phyloP scores from a whole-genome alignment of 2,329 filamentous ascomycete species.

The Aureobasidium sp. region DNA sequence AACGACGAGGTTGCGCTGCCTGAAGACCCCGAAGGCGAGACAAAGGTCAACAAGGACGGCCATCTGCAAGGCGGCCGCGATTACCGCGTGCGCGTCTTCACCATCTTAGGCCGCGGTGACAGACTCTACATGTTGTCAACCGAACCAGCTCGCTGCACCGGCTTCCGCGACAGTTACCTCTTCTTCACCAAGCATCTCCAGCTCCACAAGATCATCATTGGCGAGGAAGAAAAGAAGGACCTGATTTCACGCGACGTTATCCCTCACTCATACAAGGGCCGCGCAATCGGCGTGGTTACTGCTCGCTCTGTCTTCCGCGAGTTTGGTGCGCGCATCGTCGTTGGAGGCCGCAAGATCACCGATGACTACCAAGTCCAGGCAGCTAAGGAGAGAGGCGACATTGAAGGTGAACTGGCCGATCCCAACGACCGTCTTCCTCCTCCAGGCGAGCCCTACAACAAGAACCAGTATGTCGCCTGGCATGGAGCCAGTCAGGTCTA shows the following conservation, averaged over 20 bases:
- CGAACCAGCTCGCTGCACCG: constrained; percentile 90
- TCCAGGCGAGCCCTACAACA: constrained; percentile 85
- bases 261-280: constrained; percentile 96
- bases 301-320: constrained; percentile 95
- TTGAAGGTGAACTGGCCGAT: constrained; percentile 86
- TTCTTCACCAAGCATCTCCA: constrained; percentile 98
- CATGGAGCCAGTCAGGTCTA: constrained; percentile 95
- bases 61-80: constrained; percentile 76
- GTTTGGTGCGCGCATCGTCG: constrained; percentile 89
- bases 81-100: constrained; percentile 94
- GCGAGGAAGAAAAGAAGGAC: constrained; percentile 94
- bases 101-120: constrained; percentile 72
- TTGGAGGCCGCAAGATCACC: constrained; percentile 75
- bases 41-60: constrained; percentile 86
- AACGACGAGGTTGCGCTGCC: constrained; percentile 88
- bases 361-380: constrained; percentile 85
- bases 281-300: constrained; percentile 93
- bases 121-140: constrained; percentile 97
- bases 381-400: constrained; percentile 66
- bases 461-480: constrained; percentile 98
- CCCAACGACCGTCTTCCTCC: constrained; percentile 73
- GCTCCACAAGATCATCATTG: constrained; percentile 96
- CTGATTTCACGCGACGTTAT: constrained; percentile 94
- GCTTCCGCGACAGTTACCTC: constrained; percentile 94
- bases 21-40: constrained; percentile 79